Evolutionary conservation across 257 asterid genomes (phyloP), one percentile per base, ranked within the genome.

Genomic region (Nicotiana obtusifolia): DNA sequence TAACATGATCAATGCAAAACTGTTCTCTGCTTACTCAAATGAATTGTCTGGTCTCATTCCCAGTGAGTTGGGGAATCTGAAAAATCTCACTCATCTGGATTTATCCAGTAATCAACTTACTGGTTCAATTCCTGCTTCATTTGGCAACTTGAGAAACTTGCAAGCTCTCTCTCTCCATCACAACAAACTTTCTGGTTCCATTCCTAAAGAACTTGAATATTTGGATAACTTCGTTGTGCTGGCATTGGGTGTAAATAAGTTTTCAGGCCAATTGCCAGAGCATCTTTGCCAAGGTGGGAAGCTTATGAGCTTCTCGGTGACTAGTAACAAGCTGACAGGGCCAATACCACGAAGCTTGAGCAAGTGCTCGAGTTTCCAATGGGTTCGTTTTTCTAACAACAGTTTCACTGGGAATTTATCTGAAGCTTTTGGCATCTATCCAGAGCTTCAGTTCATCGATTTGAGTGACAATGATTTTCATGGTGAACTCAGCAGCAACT

Each of bases 161-260:
- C 9, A 3, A 0, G 0, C 65, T 86, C 64, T 37, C 9, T 35
- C 60, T 68, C 0, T 11, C 0, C 0, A 35, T 35, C 9, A 80
- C 0, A 86, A 84, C 79, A 65, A 77, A 61, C 84, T 86, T 49
- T 73, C 77, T 10, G 84, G 89, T 31, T 28, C 81, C 31, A 79
- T 86, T 67, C 85, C 87, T 2, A 10, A 1, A n/a, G 84, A 82
- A 44, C 47, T 86, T 0, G 85, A 80, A 28, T 81, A 64, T 4
- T 41, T 86, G 57, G 41, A 53, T 1, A 84, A 68, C 31, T 76
- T 82, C 71, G 64, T 10, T n/a, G 7, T 22, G 0, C 5, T 86
- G 9, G n/a, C 14, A 81, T 33, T 86, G 20, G 54, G 26, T 57
- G 60, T 37, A 33, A 80, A 17, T 84, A 81, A 37, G 65, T 13